Conservation (phyloP, 805 yeast genomes). For the Dipodascopsis uninucleata region DNA sequence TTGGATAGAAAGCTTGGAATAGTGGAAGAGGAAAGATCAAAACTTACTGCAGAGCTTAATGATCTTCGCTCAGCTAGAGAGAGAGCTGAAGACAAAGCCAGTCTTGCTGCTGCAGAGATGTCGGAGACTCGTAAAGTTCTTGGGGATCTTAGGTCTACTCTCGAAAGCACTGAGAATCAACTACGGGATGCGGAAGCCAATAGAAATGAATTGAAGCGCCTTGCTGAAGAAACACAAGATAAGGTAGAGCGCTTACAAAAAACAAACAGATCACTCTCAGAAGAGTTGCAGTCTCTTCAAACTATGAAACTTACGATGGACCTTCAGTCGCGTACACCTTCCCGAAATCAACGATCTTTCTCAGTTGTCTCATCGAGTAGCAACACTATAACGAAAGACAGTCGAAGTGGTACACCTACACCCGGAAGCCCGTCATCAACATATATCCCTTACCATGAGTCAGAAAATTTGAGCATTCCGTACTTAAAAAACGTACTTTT, state of each 20-base stretch:
- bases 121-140: conserved; percentile 29
- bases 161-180: conserved; percentile 31
- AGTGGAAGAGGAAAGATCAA: conserved; percentile 26
- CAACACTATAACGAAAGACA: conserved; percentile 5
- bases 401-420: not conserved
- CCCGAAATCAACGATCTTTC: conserved; percentile 1
- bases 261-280: conserved; percentile 35
- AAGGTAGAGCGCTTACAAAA: conserved; percentile 38
- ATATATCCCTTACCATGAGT: conserved; percentile 22
- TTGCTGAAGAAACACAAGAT: conserved; percentile 38
- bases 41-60: conserved; percentile 23
- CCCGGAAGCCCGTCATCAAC: conserved; percentile 7
- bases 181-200: conserved; percentile 34
- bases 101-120: conserved; percentile 33
- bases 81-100: conserved; percentile 29
- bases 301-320: conserved; percentile 27
- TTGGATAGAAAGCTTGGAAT: conserved; percentile 38
- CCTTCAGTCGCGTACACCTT: not conserved
- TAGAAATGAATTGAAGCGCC: conserved; percentile 35
- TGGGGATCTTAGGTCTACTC: conserved; percentile 28
- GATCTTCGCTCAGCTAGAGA: conserved; percentile 30
- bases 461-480: conserved; percentile 40
- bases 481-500: conserved; percentile 85
- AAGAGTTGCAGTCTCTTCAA: conserved; percentile 36
- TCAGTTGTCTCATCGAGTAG: conserved; percentile 1